Percentiles rank a stretch among this genome's conserved stretches.
These are phyloP conservation scores for Trichophyton schoenleinii DNA, from an alignment of 2,329 filamentous ascomycete species.

Conservation along the genomic window DNA sequence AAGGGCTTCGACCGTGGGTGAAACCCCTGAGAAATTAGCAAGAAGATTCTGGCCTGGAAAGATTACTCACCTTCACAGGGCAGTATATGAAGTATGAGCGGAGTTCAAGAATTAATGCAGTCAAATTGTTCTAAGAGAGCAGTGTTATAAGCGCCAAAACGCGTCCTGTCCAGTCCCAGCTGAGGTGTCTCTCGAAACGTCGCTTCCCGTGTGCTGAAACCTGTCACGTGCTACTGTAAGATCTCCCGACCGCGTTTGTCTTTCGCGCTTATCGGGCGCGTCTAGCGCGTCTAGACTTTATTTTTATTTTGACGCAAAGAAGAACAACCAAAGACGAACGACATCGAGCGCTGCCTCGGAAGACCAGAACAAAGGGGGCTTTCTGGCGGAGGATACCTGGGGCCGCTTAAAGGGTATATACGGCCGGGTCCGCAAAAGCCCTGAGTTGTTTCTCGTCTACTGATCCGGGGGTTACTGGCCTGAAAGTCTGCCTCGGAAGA, in stretches of 20 bases:
- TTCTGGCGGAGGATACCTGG: not conserved
- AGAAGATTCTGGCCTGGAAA: no score
- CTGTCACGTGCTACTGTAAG: not conserved
- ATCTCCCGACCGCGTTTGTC: conserved; percentile 1
- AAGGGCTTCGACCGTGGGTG: no score
- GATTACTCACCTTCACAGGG: no score
- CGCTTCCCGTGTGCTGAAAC: no score
- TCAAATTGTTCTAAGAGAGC: no score
- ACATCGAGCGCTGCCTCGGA: not conserved
- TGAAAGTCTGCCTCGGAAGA: not conserved
- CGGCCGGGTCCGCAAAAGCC: not conserved
- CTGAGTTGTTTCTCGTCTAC: not conserved
- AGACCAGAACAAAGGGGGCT: not conserved
- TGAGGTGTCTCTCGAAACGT: no score
- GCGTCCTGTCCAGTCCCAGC: no score
- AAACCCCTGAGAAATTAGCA: no score
- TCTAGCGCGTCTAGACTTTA: not conserved
- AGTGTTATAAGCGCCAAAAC: no score
- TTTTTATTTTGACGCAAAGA: not conserved
- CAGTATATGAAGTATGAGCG: no score
- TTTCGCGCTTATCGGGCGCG: not conserved
- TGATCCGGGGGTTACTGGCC: not conserved
- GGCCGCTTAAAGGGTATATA: no score
- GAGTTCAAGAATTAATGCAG: no score
- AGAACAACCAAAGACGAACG: not conserved